A percentile compares a stretch with the other conserved stretches of the same genome.
Conservation (phyloP, 805 yeast genomes). For the Saturnispora ahearnii region DNA sequence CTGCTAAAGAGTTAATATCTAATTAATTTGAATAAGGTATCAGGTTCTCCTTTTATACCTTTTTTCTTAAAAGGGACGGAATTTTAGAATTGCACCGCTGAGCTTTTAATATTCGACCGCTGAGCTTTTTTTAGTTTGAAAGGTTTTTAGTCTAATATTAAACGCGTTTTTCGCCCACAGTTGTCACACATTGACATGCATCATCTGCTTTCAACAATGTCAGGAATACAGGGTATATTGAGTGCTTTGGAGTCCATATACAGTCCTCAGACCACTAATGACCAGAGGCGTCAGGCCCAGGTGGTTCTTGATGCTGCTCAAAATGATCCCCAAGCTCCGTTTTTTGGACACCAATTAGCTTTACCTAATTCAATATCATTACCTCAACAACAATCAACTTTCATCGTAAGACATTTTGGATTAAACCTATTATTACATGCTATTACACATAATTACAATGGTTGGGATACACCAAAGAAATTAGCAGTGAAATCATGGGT, state of each 20-base stretch:
- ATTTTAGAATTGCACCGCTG: not conserved
- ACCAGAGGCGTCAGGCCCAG: slow-evolving; percentile 46
- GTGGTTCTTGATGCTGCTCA: slow-evolving; percentile 67
- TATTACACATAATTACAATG: slow-evolving; percentile 48
- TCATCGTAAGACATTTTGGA: slow-evolving; percentile 84
- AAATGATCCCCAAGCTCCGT: slow-evolving; percentile 73
- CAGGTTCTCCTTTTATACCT: not conserved
- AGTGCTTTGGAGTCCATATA: slow-evolving; percentile 71
- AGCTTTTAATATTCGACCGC: not conserved
- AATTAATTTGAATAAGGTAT: no score
- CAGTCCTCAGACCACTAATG: slow-evolving; percentile 53
- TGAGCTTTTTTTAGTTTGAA: not conserved
- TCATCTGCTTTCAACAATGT: slow-evolving; percentile 1
- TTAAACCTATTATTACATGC: slow-evolving; percentile 70
- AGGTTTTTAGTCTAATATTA: not conserved
- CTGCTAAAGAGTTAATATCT: no score
- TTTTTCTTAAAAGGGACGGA: not conserved
- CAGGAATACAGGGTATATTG: slow-evolving; percentile 64
- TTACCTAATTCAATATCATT: slow-evolving; percentile 32
- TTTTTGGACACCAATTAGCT: slow-evolving; percentile 86
- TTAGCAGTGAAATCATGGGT: slow-evolving; percentile 77
- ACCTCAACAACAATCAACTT: slow-evolving; percentile 29
- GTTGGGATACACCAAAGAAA: slow-evolving; percentile 45
- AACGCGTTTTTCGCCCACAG: not conserved
- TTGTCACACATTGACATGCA: not conserved